Evolutionary conservation across 2,329 filamentous ascomycete genomes (phyloP), one percentile per base, ranked within the genome.

Genomic region (Catunica adiposa): DNA sequence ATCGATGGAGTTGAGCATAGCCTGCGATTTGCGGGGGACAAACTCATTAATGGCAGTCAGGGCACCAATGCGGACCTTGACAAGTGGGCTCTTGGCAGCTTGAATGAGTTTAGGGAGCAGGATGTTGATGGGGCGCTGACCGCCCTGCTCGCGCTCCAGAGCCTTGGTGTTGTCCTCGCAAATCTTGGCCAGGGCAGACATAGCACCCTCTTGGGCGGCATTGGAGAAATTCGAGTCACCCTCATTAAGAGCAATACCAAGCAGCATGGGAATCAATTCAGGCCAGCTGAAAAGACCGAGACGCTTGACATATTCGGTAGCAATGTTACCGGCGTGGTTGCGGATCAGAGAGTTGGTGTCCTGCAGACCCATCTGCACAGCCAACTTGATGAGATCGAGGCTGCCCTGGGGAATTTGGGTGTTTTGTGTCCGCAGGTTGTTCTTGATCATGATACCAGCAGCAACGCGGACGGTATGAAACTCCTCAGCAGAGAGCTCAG

Each of bases 361-460:
- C 67, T 89, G 86, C 55, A 98, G 76, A 14, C 84, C 84, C 59
- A 84, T 69, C 56, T 94, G 78, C 11, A 94, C 79, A 34, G 86
- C 81, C 53, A 86, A 79, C 67, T 86, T 88, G 67, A 97, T 80
- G 64, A 94, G 83, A 29, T 75, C 71, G 62, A 94, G 73, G 65
- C 83, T 90, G 42, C 74, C 67, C 53, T 85, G 81, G 54, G 87
- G 77, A 60, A 96, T 87, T 56, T 79, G 74, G 66, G 84, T 85
- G 73, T 86, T 90, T 44, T 80, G 76, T 51, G 78, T 71, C 65
- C 80, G 84, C 67, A 97, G 78, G 66, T 94, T 89, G 70, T 96
- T 97, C 73, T 97, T 98, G 61, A 98, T 77, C 80, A 96, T 92
- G 64, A 97, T 82, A 56, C 86, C 89, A 25, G 90, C 89, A 9